Conservation (phyloP, 805 yeast genomes). For the Candida insectorum region DNA sequence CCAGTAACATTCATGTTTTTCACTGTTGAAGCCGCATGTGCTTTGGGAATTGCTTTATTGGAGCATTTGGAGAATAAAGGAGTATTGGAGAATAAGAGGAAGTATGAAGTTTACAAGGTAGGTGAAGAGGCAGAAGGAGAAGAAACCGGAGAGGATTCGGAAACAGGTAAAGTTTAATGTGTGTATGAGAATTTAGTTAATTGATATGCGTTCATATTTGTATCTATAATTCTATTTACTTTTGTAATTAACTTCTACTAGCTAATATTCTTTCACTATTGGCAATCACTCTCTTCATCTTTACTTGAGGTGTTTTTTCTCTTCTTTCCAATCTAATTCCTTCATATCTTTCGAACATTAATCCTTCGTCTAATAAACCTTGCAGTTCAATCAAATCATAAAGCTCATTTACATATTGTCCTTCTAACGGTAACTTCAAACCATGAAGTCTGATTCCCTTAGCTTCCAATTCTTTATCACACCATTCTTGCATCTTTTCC, state of each 20-base stretch:
- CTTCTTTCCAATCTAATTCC: slow-evolving; percentile 3
- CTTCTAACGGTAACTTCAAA: slow-evolving; percentile 55
- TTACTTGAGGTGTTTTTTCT: slow-evolving; percentile 1
- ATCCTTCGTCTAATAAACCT: slow-evolving; percentile 1
- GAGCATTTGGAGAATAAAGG: slow-evolving; percentile 7
- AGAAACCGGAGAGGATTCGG: background rate
- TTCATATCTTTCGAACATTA: slow-evolving; percentile 7
- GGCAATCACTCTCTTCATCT: slow-evolving; percentile 4
- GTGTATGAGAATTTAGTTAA: background rate
- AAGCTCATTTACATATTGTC: slow-evolving; percentile 51
- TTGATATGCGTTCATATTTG: background rate
- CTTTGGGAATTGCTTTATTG: slow-evolving; percentile 10
- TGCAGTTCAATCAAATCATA: slow-evolving; percentile 11
- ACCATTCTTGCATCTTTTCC: slow-evolving; percentile 31
- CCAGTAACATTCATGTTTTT: slow-evolving; percentile 19
- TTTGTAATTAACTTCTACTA: background rate
- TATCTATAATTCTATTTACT: too few relatives aligned
- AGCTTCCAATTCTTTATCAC: slow-evolving; percentile 21
- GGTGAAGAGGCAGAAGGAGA: slow-evolving; percentile 2
- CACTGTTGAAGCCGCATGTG: slow-evolving; percentile 17
- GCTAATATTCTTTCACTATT: slow-evolving; percentile 1
- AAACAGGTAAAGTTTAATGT: background rate
- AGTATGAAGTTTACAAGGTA: slow-evolving; percentile 1
- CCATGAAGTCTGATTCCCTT: slow-evolving; percentile 33
- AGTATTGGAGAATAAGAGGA: slow-evolving; percentile 4